phyloP scores from a whole-genome alignment of 116 monocot genomes.

The Trichopus zeylanicus region DNA sequence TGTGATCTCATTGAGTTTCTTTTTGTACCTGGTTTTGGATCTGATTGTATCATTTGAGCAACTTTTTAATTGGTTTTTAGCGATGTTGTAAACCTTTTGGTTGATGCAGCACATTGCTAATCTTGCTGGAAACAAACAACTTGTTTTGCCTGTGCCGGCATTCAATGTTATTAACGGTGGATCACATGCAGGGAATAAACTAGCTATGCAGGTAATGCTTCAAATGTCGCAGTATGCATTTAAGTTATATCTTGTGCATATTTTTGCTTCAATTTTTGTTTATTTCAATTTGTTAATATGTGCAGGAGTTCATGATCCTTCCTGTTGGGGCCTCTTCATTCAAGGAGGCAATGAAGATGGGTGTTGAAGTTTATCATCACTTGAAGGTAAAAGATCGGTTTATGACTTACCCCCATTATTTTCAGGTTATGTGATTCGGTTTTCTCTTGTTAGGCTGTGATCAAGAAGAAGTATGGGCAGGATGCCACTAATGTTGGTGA shows the following conservation, averaged over 20 bases:
- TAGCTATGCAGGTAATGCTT: slow-evolving; percentile 76
- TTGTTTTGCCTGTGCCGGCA: slow-evolving; percentile 89
- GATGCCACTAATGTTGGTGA: slow-evolving; percentile 99
- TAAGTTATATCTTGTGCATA: neutral
- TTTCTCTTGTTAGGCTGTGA: slow-evolving; percentile 39
- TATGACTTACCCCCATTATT: neutral
- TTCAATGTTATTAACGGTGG: slow-evolving; percentile 98
- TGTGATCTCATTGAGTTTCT: neutral
- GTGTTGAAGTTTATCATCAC: slow-evolving; percentile 72
- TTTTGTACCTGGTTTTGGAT: neutral
- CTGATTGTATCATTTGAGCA: neutral
- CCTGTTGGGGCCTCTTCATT: slow-evolving; percentile 80
- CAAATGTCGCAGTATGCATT: too few species aligned
- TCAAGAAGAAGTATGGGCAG: slow-evolving; percentile 94
- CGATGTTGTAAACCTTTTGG: neutral
- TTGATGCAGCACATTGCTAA: slow-evolving; percentile 84
- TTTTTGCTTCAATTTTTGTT: neutral
- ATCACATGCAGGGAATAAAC: slow-evolving; percentile 91
- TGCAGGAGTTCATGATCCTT: slow-evolving; percentile 86
- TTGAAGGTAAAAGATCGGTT: slow-evolving; percentile 39
- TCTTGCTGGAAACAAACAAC: slow-evolving; percentile 84
- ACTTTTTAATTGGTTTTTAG: neutral
- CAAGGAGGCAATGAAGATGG: slow-evolving; percentile 95
- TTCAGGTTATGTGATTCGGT: neutral
- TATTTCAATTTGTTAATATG: neutral